phyloP scores from a whole-genome alignment of 2,329 filamentous ascomycete genomes.

The Stenocarpella maydis region DNA sequence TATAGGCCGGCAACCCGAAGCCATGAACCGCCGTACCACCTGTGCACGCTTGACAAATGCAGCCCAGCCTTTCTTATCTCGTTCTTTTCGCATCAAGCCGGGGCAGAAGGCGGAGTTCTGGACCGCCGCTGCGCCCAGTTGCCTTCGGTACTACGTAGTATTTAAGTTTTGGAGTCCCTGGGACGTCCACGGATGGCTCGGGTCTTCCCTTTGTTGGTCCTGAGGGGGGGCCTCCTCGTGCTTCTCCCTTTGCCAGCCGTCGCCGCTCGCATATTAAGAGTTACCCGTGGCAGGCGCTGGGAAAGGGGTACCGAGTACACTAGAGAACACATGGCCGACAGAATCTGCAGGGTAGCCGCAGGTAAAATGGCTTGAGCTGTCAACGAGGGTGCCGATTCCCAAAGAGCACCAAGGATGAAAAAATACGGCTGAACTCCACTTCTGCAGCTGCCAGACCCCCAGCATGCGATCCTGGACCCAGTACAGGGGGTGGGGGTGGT shows the following conservation, averaged over 20 bases:
- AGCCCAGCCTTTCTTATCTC: not conserved
- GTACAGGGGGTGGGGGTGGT: slow-evolving; percentile 9
- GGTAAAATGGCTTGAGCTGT: slow-evolving; percentile 25
- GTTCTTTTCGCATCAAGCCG: not conserved
- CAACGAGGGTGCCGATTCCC: slow-evolving; percentile 6
- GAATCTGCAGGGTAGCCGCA: slow-evolving; percentile 24
- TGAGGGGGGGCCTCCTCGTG: slow-evolving; percentile 10
- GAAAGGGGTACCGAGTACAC: slow-evolving; percentile 20
- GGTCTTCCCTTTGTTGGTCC: slow-evolving; percentile 31
- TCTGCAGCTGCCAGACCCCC: slow-evolving; percentile 20
- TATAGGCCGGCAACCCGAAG: not conserved
- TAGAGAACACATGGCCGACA: slow-evolving; percentile 18
- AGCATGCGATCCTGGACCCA: slow-evolving; percentile 28
- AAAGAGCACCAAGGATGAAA: slow-evolving; percentile 18
- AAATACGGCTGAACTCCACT: slow-evolving; percentile 25
- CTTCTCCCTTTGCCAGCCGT: slow-evolving; percentile 1
- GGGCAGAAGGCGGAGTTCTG: not conserved
- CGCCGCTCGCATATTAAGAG: slow-evolving; percentile 21
- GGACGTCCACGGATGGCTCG: slow-evolving; percentile 30
- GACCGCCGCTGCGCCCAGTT: not conserved
- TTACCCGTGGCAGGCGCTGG: slow-evolving; percentile 23
- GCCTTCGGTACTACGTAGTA: slow-evolving; percentile 9
- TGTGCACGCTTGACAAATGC: not conserved
- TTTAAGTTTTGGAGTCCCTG: slow-evolving; percentile 26
- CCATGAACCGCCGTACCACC: not conserved